Percentiles rank a stretch among this genome's conserved stretches.
Evolutionary conservation across 371 early-diverging fungal genomes (phyloP).

Genomic region (Mucor irregularis): DNA sequence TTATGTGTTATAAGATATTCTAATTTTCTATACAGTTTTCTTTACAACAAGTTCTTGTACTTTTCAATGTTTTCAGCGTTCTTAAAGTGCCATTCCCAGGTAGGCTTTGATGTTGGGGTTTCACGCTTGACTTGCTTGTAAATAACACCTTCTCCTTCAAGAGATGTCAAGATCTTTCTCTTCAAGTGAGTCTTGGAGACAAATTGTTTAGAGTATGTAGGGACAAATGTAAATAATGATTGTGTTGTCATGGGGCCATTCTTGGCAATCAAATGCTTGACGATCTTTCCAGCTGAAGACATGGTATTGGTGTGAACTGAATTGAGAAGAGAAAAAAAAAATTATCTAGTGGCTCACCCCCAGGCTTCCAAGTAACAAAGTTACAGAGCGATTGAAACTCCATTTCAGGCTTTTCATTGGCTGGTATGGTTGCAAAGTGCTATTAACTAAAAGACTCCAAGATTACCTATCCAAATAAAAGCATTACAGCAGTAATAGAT

Average conservation of each 20-base stretch:
- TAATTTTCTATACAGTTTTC: background rate
- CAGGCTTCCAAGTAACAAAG: too few species aligned
- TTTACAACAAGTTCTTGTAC: slow-evolving; percentile 19
- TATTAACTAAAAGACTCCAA: too few species aligned
- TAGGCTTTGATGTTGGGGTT: slow-evolving; percentile 9
- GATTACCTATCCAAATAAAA: too few species aligned
- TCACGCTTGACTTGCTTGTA: slow-evolving; percentile 26
- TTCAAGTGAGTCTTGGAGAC: slow-evolving; percentile 41
- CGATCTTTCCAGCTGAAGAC: slow-evolving; percentile 32
- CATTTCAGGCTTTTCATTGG: too few species aligned
- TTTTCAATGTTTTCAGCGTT: slow-evolving; percentile 11
- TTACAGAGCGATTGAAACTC: too few species aligned
- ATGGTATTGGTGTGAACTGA: background rate
- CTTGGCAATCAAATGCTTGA: slow-evolving; percentile 38
- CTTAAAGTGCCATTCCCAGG: slow-evolving; percentile 32
- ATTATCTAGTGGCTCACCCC: background rate
- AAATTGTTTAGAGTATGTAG: slow-evolving; percentile 23
- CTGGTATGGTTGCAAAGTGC: too few species aligned
- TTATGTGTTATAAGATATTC: background rate
- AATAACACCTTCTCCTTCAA: slow-evolving; percentile 28
- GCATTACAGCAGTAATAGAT: too few species aligned
- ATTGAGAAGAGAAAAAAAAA: background rate
- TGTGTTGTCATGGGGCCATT: slow-evolving; percentile 46
- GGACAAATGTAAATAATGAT: slow-evolving; percentile 18
- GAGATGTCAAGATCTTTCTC: slow-evolving; percentile 25